Conservation (phyloP, 176 grass and related monocot species). For the Zizania latifolia region DNA sequence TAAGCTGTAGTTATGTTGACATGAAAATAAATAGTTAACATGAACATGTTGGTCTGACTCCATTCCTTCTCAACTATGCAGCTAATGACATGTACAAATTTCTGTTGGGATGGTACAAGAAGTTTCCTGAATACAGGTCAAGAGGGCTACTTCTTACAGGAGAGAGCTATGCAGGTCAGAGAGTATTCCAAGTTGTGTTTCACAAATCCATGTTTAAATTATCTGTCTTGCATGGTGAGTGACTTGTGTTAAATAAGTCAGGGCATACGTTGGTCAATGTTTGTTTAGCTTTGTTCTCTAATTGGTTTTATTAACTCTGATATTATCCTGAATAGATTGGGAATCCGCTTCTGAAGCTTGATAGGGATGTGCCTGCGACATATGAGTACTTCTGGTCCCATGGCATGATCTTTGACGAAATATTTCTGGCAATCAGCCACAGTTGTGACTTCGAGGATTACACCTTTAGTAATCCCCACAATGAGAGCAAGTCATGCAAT, state of each 20-base stretch:
- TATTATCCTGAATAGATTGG: slow-evolving; percentile 59
- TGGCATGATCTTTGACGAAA: slow-evolving; percentile 95
- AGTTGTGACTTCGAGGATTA: slow-evolving; percentile 93
- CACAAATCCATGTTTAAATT: neutral
- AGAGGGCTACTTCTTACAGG: slow-evolving; percentile 73
- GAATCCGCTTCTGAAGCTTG: slow-evolving; percentile 87
- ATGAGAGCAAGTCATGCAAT: slow-evolving; percentile 75
- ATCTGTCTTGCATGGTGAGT: neutral
- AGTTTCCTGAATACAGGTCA: slow-evolving; percentile 77
- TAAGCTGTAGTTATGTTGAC: slow-evolving; percentile 11
- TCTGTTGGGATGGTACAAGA: slow-evolving; percentile 78
- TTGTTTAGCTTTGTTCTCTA: neutral
- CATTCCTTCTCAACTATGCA: slow-evolving; percentile 34
- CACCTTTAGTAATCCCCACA: slow-evolving; percentile 50
- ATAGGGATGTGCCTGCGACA: slow-evolving; percentile 78
- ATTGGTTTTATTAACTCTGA: neutral
- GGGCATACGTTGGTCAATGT: slow-evolving; percentile 38
- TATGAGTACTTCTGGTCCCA: slow-evolving; percentile 99
- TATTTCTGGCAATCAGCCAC: slow-evolving; percentile 69
- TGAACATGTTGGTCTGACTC: slow-evolving; percentile 4
- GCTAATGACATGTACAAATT: slow-evolving; percentile 79
- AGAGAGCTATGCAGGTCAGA: slow-evolving; percentile 88
- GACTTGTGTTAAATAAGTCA: slow-evolving; percentile 10
- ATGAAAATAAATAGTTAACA: neutral
- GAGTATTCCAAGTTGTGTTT: slow-evolving; percentile 2